Evolutionary conservation across 352 stramenopile genomes (phyloP).

Genomic region (Globisporangium irregulare): DNA sequence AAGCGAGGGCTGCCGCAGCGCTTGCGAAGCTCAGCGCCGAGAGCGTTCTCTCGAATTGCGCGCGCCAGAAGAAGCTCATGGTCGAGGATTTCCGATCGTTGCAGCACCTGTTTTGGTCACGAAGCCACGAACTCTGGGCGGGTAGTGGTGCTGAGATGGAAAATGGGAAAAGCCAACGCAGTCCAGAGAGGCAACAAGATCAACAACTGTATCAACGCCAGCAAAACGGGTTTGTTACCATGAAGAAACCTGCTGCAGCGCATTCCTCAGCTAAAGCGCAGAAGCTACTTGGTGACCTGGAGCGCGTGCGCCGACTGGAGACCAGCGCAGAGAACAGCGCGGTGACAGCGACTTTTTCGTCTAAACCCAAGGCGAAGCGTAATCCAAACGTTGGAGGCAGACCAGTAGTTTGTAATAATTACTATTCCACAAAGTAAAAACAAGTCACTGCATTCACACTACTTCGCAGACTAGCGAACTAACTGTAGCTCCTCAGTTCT

Average conservation of each 20-base stretch:
- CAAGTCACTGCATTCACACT: not conserved
- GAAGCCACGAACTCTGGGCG: conserved; percentile 26
- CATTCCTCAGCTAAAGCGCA: not conserved
- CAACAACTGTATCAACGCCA: not conserved
- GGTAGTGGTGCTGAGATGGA: not conserved
- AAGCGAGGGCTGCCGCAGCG: no score
- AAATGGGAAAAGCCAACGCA: not conserved
- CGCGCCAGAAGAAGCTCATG: conserved; percentile 28
- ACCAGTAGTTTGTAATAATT: not conserved
- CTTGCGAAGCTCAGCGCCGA: conserved; percentile 14
- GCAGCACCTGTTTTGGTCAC: conserved; percentile 33
- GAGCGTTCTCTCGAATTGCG: conserved; percentile 30
- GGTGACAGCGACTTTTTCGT: not conserved
- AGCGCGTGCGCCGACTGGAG: conserved; percentile 15
- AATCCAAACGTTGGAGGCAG: not conserved
- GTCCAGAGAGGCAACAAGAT: not conserved
- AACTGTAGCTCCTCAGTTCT: conserved; percentile 3
- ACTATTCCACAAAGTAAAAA: not conserved
- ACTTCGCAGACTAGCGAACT: not conserved
- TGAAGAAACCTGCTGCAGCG: not conserved
- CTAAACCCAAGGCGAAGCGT: conserved; percentile 5
- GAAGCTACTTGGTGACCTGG: conserved; percentile 19
- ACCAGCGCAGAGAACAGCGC: not conserved
- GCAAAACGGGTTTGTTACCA: not conserved
- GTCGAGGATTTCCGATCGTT: conserved; percentile 30